Conservation (phyloP, 306 rosid genomes). For the Pachyrhizus erosus region DNA sequence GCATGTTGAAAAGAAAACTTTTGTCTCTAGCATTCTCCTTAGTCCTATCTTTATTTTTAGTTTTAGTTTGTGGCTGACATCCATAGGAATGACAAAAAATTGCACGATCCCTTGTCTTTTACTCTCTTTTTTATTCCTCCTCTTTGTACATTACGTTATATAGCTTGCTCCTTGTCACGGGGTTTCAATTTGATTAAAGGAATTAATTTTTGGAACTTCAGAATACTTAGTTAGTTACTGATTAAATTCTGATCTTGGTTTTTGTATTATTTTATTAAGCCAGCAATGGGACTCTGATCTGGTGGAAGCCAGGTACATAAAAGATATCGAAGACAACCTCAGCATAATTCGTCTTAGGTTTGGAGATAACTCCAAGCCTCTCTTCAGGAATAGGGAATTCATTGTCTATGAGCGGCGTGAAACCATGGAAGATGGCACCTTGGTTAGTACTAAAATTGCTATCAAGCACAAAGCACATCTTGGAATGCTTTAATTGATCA, state of each 20-base stretch:
- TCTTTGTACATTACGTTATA: not conserved
- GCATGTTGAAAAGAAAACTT: conserved; percentile 45
- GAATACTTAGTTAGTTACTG: not conserved
- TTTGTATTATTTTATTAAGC: conserved; percentile 26
- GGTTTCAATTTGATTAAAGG: not conserved
- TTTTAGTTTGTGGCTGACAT: conserved; percentile 26
- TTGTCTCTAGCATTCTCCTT: conserved; percentile 44
- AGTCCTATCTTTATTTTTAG: conserved; percentile 12
- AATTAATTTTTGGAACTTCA: not conserved
- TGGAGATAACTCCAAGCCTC: conserved; percentile 86
- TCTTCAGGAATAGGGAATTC: conserved; percentile 81
- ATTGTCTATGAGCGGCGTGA: conserved; percentile 87
- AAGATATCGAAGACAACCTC: conserved; percentile 73
- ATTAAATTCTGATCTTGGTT: not conserved
- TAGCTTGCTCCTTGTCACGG: not conserved
- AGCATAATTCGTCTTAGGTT: conserved; percentile 82
- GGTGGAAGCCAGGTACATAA: conserved; percentile 84
- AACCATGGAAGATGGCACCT: conserved; percentile 91
- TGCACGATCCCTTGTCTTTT: conserved; percentile 32
- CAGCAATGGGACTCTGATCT: conserved; percentile 97
- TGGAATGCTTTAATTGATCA: not conserved
- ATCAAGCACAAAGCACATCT: not conserved
- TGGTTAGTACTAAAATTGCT: conserved; percentile 54
- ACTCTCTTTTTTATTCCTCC: conserved; percentile 4
- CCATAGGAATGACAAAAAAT: conserved; percentile 24